Conservation (phyloP, 2,329 filamentous ascomycete genomes). For the Aspergillus texensis region DNA sequence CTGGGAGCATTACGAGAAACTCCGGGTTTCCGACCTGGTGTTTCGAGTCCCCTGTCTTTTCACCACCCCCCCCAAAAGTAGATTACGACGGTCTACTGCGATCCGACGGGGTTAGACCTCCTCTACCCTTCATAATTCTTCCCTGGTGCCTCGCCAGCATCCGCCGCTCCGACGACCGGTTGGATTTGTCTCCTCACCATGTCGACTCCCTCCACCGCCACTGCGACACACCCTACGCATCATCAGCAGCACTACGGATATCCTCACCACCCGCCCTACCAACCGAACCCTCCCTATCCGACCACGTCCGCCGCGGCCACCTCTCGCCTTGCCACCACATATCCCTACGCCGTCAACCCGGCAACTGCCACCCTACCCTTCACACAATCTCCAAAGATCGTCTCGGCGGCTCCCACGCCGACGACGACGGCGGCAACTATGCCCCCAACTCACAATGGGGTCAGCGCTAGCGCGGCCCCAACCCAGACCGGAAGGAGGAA, state of each 20-base stretch:
- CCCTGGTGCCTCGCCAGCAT: constrained; percentile 14
- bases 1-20: constrained; percentile 21
- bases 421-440: constrained; percentile 35
- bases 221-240: constrained; percentile 71
- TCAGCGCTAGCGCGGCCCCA: constrained; percentile 42
- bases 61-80: neutral
- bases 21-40: constrained; percentile 20
- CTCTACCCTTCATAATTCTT: constrained; percentile 5
- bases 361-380: constrained; percentile 37
- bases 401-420: constrained; percentile 37
- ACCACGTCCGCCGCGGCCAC: constrained; percentile 46
- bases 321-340: constrained; percentile 46
- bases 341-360: constrained; percentile 44
- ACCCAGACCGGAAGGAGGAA: constrained; percentile 51
- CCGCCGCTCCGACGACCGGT: constrained; percentile 33
- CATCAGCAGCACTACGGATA: constrained; percentile 62
- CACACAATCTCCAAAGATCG: constrained; percentile 38
- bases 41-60: constrained; percentile 19
- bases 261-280: constrained; percentile 59
- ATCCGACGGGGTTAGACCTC: constrained; percentile 13
- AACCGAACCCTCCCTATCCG: constrained; percentile 56
- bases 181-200: constrained; percentile 51
- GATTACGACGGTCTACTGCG: constrained; percentile 18
- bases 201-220: constrained; percentile 81
- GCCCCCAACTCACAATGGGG: constrained; percentile 43